Percentiles rank a stretch among this genome's conserved stretches.
phyloP scores from a whole-genome alignment of 306 rosid species.

The Vigna reflexopilosa region DNA sequence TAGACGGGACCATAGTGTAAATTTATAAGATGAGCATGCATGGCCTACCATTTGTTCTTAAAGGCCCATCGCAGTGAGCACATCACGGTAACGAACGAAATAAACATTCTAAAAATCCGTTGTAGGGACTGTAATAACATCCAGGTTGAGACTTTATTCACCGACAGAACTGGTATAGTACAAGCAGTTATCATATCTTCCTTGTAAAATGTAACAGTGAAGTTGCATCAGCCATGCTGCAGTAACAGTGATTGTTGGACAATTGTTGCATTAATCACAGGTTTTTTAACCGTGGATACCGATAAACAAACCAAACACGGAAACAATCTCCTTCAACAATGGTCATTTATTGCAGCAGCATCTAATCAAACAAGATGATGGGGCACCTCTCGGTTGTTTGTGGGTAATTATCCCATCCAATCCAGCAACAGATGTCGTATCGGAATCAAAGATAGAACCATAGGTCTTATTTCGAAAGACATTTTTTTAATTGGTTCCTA shows the following conservation, averaged over 20 bases:
- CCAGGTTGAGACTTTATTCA: slow-evolving; percentile 9
- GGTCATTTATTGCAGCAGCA: too few relatives aligned
- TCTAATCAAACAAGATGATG: too few relatives aligned
- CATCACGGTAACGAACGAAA: slow-evolving; percentile 14
- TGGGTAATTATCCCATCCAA: too few relatives aligned
- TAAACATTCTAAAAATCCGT: slow-evolving; percentile 40
- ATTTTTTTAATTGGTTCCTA: too few relatives aligned
- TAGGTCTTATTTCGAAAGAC: too few relatives aligned
- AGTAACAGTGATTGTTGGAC: background rate
- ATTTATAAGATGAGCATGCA: slow-evolving; percentile 26
- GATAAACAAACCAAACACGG: too few relatives aligned
- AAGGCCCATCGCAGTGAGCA: background rate
- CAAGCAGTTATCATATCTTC: background rate
- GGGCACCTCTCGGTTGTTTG: too few relatives aligned
- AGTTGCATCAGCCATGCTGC: background rate
- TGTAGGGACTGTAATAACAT: background rate
- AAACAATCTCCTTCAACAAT: too few relatives aligned
- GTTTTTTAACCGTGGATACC: too few relatives aligned
- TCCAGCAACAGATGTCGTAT: too few relatives aligned
- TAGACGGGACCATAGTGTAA: background rate
- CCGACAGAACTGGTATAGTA: slow-evolving; percentile 36
- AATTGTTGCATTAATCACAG: background rate
- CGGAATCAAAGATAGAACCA: too few relatives aligned
- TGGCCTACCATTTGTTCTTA: slow-evolving; percentile 35
- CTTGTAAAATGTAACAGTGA: background rate